Percentiles rank a stretch among this genome's conserved stretches.
Conservation (phyloP, 352 stramenopile species). For the Blastocystis sp. region DNA sequence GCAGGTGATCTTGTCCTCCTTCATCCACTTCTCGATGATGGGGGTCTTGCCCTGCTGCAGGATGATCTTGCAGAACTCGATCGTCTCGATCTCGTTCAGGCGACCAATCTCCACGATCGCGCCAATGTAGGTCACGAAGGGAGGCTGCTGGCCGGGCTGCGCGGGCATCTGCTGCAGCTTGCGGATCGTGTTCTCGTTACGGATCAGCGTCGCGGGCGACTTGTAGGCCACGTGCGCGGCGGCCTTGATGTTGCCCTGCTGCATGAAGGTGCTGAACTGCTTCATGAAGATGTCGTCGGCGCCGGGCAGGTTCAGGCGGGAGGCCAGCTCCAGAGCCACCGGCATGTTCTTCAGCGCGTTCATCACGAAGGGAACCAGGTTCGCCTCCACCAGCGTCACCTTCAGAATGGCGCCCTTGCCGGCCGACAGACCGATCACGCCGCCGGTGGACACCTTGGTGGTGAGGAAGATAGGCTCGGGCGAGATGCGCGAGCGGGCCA, state of each 20-base stretch:
- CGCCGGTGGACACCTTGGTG: conserved; percentile 84
- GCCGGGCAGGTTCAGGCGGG: conserved; percentile 90
- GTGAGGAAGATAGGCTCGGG: conserved; percentile 93
- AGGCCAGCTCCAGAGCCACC: conserved; percentile 90
- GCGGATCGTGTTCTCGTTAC: conserved; percentile 95
- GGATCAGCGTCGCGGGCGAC: conserved; percentile 81
- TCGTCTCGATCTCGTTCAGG: conserved; percentile 97
- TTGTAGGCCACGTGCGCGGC: conserved; percentile 80
- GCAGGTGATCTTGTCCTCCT: conserved; percentile 96
- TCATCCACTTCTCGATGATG: conserved; percentile 98
- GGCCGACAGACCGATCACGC: conserved; percentile 94
- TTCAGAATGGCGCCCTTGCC: conserved; percentile 91
- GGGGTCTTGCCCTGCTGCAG: conserved; percentile 92
- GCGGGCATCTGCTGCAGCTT: conserved; percentile 96
- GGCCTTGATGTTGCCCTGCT: conserved; percentile 82
- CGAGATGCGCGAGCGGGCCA: conserved; percentile 94
- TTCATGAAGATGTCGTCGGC: conserved; percentile 95
- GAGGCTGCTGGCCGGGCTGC: conserved; percentile 89
- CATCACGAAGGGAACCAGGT: conserved; percentile 97
- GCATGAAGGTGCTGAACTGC: conserved; percentile 95
- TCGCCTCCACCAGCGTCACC: conserved; percentile 92
- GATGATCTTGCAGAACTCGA: conserved; percentile 94
- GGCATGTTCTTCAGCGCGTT: conserved; percentile 92
- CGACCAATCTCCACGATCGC: conserved; percentile 94
- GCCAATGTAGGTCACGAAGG: conserved; percentile 98